phyloP scores from a whole-genome alignment of 2,329 filamentous ascomycete genomes.

The Cryphonectria japonica region DNA sequence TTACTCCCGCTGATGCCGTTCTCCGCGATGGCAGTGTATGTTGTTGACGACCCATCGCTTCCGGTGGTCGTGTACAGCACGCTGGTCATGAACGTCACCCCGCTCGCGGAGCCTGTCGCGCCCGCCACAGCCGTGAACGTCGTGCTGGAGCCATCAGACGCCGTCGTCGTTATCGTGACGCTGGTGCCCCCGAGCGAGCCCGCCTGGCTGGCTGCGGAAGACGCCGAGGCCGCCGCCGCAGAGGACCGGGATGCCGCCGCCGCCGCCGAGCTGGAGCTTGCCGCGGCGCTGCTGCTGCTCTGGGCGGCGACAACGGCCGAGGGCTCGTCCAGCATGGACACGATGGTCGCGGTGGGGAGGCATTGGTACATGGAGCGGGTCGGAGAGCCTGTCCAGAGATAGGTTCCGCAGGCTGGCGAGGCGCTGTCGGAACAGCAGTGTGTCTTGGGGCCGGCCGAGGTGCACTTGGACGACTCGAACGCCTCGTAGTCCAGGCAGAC shows the following conservation, averaged over 20 bases:
- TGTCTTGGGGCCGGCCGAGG: conserved; percentile 34
- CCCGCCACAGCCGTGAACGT: conserved; percentile 25
- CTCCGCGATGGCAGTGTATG: conserved; percentile 20
- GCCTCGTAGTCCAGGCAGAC: conserved; percentile 43
- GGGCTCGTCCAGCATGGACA: conserved; percentile 42
- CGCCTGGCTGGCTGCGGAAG: conserved; percentile 16
- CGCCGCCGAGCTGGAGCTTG: conserved; percentile 19
- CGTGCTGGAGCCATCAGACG: conserved; percentile 26
- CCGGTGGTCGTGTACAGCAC: conserved; percentile 28
- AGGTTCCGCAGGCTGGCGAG: conserved; percentile 40
- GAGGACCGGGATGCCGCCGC: conserved; percentile 19
- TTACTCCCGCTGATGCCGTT: background rate
- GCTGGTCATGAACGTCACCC: conserved; percentile 13
- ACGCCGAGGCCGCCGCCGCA: conserved; percentile 13
- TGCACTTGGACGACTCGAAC: conserved; percentile 37
- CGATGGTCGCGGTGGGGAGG: conserved; percentile 34
- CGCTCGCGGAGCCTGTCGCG: conserved; percentile 19
- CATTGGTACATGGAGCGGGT: conserved; percentile 44
- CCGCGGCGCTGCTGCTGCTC: conserved; percentile 30
- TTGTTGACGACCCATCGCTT: conserved; percentile 26
- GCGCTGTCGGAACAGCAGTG: conserved; percentile 43
- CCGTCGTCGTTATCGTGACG: conserved; percentile 28
- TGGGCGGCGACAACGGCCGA: conserved; percentile 40
- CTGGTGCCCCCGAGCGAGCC: conserved; percentile 21
- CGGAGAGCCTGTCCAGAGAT: conserved; percentile 42